Percentiles rank a stretch among this genome's conserved stretches.
phyloP scores from a whole-genome alignment of 768 basidiomycete genomes.

The Russula lepida region DNA sequence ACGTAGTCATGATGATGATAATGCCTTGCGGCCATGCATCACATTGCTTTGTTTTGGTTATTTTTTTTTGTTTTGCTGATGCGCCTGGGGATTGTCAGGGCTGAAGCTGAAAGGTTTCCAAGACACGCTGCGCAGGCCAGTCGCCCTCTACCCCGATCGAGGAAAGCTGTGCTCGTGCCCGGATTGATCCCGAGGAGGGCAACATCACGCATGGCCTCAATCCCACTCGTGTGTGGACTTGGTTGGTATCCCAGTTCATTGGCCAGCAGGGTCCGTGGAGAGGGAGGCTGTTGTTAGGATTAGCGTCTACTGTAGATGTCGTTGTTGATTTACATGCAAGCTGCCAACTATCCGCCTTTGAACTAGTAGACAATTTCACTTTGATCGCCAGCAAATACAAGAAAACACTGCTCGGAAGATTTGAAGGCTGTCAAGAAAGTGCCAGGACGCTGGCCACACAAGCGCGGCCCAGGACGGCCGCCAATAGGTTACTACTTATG shows the following conservation, averaged over 20 bases:
- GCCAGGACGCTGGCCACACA: not conserved
- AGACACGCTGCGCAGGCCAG: conserved; percentile 7
- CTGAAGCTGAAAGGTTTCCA: not conserved
- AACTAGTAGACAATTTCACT: conserved; percentile 7
- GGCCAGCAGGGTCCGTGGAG: not conserved
- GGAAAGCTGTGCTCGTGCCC: conserved; percentile 11
- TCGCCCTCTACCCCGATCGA: conserved; percentile 15
- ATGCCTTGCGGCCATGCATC: not conserved
- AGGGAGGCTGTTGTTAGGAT: not conserved
- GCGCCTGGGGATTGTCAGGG: not conserved
- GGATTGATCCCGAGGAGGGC: conserved; percentile 13
- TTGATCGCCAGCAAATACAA: conserved; percentile 16
- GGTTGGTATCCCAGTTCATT: conserved; percentile 5
- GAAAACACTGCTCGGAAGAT: conserved; percentile 5
- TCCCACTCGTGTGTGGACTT: not conserved
- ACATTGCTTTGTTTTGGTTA: not conserved
- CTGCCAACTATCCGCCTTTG: conserved; percentile 11
- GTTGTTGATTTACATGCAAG: not conserved
- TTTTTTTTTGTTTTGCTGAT: not conserved
- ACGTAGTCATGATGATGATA: not conserved
- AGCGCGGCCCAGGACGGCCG: not conserved
- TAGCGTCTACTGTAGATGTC: not conserved
- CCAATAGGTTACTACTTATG: not conserved
- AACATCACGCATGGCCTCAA: conserved; percentile 13
- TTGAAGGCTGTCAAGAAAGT: conserved; percentile 14